These are phyloP conservation scores for Cyberlindnera japonica DNA, from an alignment of 805 yeast species.

Conservation along the genomic window DNA sequence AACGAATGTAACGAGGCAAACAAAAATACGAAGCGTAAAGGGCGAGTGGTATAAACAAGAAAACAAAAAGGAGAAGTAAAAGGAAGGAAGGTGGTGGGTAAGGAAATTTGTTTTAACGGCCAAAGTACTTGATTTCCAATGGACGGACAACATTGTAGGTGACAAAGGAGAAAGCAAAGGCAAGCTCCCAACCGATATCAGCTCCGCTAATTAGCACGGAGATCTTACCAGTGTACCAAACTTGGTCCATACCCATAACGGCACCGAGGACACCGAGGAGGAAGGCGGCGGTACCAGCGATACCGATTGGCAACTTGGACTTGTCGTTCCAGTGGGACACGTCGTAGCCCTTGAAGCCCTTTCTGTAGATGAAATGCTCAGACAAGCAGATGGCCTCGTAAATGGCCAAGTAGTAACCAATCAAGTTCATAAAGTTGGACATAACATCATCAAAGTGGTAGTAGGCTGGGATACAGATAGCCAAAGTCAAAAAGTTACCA, in stretches of 20 bases:
- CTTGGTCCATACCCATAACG: constrained; percentile 82
- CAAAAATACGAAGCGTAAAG: no score
- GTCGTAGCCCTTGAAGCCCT: constrained; percentile 58
- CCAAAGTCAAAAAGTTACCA: constrained; percentile 75
- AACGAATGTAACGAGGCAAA: constrained; percentile 1
- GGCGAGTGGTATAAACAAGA: no score
- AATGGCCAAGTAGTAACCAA: constrained; percentile 87
- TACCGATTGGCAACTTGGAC: constrained; percentile 64
- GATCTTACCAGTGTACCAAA: constrained; percentile 76
- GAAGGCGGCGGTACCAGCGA: constrained; percentile 75
- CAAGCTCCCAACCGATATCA: constrained; percentile 84
- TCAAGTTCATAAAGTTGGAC: constrained; percentile 85
- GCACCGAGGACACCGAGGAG: constrained; percentile 84
- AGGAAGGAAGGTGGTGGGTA: not conserved
- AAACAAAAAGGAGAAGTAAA: not conserved
- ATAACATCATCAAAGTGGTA: constrained; percentile 68
- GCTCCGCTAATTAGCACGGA: constrained; percentile 75
- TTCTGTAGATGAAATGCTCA: constrained; percentile 80
- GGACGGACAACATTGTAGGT: constrained; percentile 60
- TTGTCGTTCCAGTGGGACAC: constrained; percentile 57
- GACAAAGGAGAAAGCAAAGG: constrained; percentile 61
- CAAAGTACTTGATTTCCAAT: constrained; percentile 64
- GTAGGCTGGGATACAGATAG: constrained; percentile 86
- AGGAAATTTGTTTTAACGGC: constrained; percentile 29
- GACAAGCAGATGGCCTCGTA: constrained; percentile 72